Base-by-base conservation (phyloP, 1,139 yeast genomes). In the Magnusiomyces paraingens region DNA sequence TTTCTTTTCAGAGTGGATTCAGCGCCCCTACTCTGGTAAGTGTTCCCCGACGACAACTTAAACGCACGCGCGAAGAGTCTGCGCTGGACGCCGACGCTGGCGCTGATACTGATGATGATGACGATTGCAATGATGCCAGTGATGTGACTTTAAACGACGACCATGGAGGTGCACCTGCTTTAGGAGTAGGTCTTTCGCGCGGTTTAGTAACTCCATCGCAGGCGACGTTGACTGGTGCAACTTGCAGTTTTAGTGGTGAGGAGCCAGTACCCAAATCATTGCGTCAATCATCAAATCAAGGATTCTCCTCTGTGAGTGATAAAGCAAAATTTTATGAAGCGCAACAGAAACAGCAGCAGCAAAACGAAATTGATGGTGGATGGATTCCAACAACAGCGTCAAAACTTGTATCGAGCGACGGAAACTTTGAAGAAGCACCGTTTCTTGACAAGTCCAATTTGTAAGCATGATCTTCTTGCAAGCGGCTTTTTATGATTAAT, bases 1-100 rank as follows among this genome's bases (percentile, higher is more conserved):
- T 48, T 14, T 38, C 35, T 3, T 8, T 26, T 4, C 32, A 26
- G 8, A 26, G 8, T 8, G 32, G 32, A 4, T 4, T 15, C 53
- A 11, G 44, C 26, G 32, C n/a, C 42, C 32, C 4, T 5, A 5
- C 32, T 8, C 32, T 26, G 32, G 42, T 20, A n/a, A n/a, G 21
- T 8, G 8, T 32, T 10, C 12, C n/a, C 20, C 46, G 58, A 32
- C 56, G 52, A 10, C 22, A 35, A 3, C 40, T 52, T 29, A 57
- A 57, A 43, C 50, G 62, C 18, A 50, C 52, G 22, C 41, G 55
- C 18, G 44, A 11, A 52, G 67, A 66, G 50, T 65, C 64, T 46
- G 62, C 63, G 1, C 60, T 63, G 1, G 67, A 68, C 18, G 57
- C 64, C 22, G 74, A 69, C 15, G 62, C 70, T 10, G 79, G 75